Conservation (phyloP, 2,329 filamentous ascomycete species). For the Cercospora sp. region DNA sequence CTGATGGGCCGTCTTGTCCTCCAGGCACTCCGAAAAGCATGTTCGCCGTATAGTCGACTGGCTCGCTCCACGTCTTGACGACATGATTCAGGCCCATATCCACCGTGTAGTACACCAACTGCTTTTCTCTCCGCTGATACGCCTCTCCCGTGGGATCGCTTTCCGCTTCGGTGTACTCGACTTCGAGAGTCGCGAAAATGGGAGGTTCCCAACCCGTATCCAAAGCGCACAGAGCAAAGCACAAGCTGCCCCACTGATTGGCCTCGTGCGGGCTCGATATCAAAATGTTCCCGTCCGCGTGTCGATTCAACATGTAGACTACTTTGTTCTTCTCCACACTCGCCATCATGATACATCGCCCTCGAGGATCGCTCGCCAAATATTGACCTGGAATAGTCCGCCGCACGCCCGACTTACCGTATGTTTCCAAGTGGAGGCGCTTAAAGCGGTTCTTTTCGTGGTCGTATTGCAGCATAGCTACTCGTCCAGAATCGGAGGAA, state of each 20-base stretch:
- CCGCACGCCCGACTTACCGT: slow-evolving; percentile 92
- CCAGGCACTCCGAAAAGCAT: slow-evolving; percentile 94
- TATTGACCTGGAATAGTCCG: slow-evolving; percentile 95
- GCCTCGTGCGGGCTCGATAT: slow-evolving; percentile 97
- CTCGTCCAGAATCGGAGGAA: slow-evolving; percentile 90
- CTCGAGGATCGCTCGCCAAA: slow-evolving; percentile 91
- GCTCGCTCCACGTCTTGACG: slow-evolving; percentile 92
- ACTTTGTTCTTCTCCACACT: slow-evolving; percentile 99
- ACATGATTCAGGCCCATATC: slow-evolving; percentile 97
- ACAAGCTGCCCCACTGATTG: slow-evolving; percentile 86
- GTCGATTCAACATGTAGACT: slow-evolving; percentile 95
- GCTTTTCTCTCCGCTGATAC: slow-evolving; percentile 78
- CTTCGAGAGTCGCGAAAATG: slow-evolving; percentile 90
- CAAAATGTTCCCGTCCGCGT: slow-evolving; percentile 88
- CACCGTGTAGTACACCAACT: slow-evolving; percentile 94
- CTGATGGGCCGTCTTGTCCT: slow-evolving; percentile 88
- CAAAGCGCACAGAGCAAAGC: slow-evolving; percentile 81
- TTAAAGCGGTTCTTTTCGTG: slow-evolving; percentile 83
- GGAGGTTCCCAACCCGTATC: slow-evolving; percentile 98
- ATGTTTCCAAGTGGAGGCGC: slow-evolving; percentile 92
- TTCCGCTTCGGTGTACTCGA: slow-evolving; percentile 89
- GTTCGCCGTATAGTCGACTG: slow-evolving; percentile 84
- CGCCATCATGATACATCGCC: slow-evolving; percentile 89
- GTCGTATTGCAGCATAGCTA: slow-evolving; percentile 90
- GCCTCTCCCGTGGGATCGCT: slow-evolving; percentile 86